Conservation (phyloP, 2,329 filamentous ascomycete species). For the Reticulascus tulasneorum region DNA sequence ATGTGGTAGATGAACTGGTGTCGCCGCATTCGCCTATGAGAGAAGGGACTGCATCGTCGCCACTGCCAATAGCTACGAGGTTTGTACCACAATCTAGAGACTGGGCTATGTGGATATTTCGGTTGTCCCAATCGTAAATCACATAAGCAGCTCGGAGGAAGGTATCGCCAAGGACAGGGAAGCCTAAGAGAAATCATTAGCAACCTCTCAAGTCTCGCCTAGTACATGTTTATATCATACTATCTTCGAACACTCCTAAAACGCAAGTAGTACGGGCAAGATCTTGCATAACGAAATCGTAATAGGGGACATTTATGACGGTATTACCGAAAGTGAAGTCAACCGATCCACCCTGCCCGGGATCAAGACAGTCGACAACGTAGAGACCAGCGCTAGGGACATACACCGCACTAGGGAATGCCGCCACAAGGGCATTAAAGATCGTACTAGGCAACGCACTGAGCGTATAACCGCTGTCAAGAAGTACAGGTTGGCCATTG, state of each 20-base stretch:
- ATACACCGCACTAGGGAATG: constrained; percentile 3
- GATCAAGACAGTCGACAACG: constrained; percentile 9
- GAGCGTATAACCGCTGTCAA: constrained; percentile 14
- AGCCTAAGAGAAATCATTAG: constrained; percentile 14
- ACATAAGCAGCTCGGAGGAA: constrained; percentile 11
- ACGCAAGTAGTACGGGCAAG: constrained; percentile 7
- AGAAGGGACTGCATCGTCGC: constrained; percentile 32
- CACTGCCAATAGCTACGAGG: constrained; percentile 31
- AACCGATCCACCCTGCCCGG: constrained; percentile 8
- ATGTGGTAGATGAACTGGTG: not conserved
- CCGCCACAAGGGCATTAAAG: constrained; percentile 1
- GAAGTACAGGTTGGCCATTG: constrained; percentile 8
- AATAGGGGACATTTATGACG: constrained; percentile 15
- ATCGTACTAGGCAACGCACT: constrained; percentile 11
- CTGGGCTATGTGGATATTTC: constrained; percentile 31
- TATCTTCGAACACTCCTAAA: constrained; percentile 10
- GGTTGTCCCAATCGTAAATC: constrained; percentile 35
- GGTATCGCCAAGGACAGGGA: constrained; percentile 18
- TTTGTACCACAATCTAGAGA: constrained; percentile 34
- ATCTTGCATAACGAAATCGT: constrained; percentile 13
- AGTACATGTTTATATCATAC: not conserved
- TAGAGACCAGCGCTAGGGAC: constrained; percentile 3
- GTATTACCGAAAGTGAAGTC: constrained; percentile 14
- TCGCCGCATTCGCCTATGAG: not conserved
- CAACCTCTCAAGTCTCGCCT: constrained; percentile 1